Percentiles rank a stretch among this genome's conserved stretches.
Conservation (phyloP, 257 asterid species). For the Catharanthus roseus region DNA sequence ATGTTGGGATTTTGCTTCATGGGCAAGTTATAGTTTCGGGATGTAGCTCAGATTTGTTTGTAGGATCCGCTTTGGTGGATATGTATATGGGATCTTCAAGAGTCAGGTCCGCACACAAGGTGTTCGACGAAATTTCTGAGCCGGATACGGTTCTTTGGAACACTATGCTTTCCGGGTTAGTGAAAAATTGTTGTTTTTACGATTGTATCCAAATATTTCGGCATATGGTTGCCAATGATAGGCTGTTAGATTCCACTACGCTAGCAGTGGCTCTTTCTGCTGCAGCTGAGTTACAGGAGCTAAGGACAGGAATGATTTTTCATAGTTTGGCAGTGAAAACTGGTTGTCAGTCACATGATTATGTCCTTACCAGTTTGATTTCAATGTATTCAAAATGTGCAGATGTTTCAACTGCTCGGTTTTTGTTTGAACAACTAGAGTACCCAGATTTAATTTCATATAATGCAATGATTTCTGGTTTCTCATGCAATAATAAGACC, state of each 20-base stretch:
- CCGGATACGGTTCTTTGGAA: constrained; percentile 87
- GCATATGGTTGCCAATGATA: constrained; percentile 43
- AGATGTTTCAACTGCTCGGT: constrained; percentile 46
- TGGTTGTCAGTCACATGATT: constrained; percentile 54
- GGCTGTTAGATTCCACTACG: constrained; percentile 54
- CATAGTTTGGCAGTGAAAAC: constrained; percentile 65
- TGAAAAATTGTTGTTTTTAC: constrained; percentile 49
- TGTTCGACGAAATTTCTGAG: constrained; percentile 62
- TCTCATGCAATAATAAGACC: constrained; percentile 42
- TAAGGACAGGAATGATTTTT: constrained; percentile 64
- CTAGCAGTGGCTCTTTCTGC: constrained; percentile 65
- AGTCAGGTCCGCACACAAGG: constrained; percentile 46
- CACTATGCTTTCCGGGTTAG: constrained; percentile 72
- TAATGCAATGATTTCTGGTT: constrained; percentile 77
- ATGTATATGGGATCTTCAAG: constrained; percentile 42
- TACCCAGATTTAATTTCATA: constrained; percentile 69
- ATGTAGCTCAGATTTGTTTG: constrained; percentile 56
- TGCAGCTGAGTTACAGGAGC: constrained; percentile 66
- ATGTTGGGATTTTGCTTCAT: constrained; percentile 60
- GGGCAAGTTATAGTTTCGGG: constrained; percentile 66
- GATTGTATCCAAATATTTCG: constrained; percentile 34
- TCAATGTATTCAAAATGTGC: constrained; percentile 75
- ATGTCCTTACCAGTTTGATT: constrained; percentile 71
- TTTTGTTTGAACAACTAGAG: constrained; percentile 48
- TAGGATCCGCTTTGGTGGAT: constrained; percentile 79